A percentile compares a stretch with the other conserved stretches of the same genome.
These are phyloP conservation scores for Pseudoscleropodium purum DNA, from an alignment of 225 moss, liverwort and hornwort species.

Conservation along the genomic window DNA sequence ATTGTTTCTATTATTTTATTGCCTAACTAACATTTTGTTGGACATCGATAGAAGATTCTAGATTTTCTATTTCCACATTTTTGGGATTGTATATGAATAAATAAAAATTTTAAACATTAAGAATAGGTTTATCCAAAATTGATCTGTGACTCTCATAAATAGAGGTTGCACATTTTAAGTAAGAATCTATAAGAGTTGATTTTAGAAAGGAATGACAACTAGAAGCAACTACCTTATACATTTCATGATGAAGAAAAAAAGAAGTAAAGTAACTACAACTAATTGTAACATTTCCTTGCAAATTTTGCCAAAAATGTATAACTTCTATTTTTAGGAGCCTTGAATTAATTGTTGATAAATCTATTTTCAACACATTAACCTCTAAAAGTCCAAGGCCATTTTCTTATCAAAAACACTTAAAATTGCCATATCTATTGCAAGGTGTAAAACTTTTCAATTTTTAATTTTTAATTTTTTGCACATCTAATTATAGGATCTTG, in stretches of 20 bases:
- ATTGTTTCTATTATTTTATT: background rate
- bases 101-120: background rate
- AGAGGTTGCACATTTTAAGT: background rate
- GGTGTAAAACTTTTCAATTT: too few relatives aligned
- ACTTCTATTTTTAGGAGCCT: fast-evolving
- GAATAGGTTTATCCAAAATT: background rate
- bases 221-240: fast-evolving
- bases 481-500: too few relatives aligned
- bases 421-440: too few relatives aligned
- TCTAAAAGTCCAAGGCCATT: too few relatives aligned
- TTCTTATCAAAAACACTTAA: too few relatives aligned
- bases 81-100: background rate
- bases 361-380: too few relatives aligned
- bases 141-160: background rate
- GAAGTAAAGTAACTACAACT: background rate
- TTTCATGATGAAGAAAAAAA: background rate
- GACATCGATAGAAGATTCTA: background rate
- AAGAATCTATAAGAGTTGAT: fast-evolving
- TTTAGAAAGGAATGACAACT: background rate
- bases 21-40: background rate
- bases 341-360: too few relatives aligned
- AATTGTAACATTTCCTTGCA: background rate
- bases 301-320: too few relatives aligned
- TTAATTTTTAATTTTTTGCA: too few relatives aligned
- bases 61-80: background rate